Evolutionary conservation across 192 early-diverging fungal genomes (phyloP).

Genomic region (Coemansia sp.): DNA sequence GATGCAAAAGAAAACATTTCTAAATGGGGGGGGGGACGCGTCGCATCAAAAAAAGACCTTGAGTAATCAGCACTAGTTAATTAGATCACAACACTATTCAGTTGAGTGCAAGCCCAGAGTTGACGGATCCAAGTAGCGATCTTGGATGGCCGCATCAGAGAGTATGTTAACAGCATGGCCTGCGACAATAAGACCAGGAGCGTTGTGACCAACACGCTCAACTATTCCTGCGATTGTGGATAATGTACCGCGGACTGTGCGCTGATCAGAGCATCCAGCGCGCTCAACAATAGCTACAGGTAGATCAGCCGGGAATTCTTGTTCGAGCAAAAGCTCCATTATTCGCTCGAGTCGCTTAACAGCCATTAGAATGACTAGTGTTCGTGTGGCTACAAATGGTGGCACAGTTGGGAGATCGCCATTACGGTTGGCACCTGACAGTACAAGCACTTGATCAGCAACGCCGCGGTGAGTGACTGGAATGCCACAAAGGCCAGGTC

Average conservation of each 20-base stretch:
- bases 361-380: slow-evolving; percentile 83
- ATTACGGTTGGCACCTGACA: slow-evolving; percentile 75
- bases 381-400: slow-evolving; percentile 62
- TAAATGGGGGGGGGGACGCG: not conserved
- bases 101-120: slow-evolving; percentile 41
- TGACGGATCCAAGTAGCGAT: slow-evolving; percentile 42
- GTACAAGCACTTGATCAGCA: slow-evolving; percentile 80
- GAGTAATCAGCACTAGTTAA: not conserved
- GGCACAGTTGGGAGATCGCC: slow-evolving; percentile 79
- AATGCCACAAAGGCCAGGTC: slow-evolving; percentile 68
- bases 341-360: slow-evolving; percentile 69
- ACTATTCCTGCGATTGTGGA: slow-evolving; percentile 64
- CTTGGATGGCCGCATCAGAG: slow-evolving; percentile 45
- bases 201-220: slow-evolving; percentile 61
- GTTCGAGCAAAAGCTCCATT: slow-evolving; percentile 59
- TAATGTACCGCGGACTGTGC: slow-evolving; percentile 67
- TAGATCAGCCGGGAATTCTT: slow-evolving; percentile 63
- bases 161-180: slow-evolving; percentile 65
- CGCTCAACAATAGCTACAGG: slow-evolving; percentile 83
- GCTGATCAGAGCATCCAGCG: slow-evolving; percentile 72
- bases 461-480: slow-evolving; percentile 88
- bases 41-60: slow-evolving; percentile 5
- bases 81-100: slow-evolving; percentile 20
- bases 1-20: not conserved
- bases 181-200: slow-evolving; percentile 79